Base-by-base conservation (phyloP, 805 yeast genomes). In the Candida boleticola region DNA sequence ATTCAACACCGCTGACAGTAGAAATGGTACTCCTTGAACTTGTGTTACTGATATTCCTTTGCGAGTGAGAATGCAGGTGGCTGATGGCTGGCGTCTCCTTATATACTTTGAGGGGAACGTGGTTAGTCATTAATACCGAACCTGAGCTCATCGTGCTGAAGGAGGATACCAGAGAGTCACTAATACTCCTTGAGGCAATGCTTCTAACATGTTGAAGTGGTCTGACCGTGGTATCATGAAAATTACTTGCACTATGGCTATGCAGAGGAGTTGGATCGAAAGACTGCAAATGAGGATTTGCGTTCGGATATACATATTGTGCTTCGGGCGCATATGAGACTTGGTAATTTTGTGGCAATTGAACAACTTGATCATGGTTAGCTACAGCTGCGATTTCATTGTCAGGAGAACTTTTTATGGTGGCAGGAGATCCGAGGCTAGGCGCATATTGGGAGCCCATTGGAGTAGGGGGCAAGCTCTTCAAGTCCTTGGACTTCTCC, bases 121-220 rank as follows among this genome's bases (percentile, higher is more conserved):
- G n/a, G n/a, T n/a, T n/a, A n/a, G n/a, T n/a, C n/a, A n/a, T n/a
- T n/a, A n/a, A n/a, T n/a, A n/a, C n/a, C n/a, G 13, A 7, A 14
- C 61, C 49, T 1, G 71, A 58, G 44, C 68, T 63, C 42, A 64
- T 61, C 0, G 68, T 59, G 44, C 70, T 63, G 10, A 66, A 62
- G 0, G 72, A 63, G 4, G 71, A 65, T 1, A 63, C 68, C 16
- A 53, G 57, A 1, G 72, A 65, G 39, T 68, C 72, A 34, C 72
- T 66, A 43, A 64, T 63, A 9, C 55, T 55, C 39, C 74, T 44
- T 33, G 22, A 14, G 4, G 29, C 29, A 20, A 25, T 35, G 10
- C 37, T 35, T 20, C 16, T 35, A 16, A 19, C 37, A 22, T 35
- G 27, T 11, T n/a, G n/a, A n/a, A n/a, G n/a, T n/a, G n/a, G n/a